Base-by-base conservation (phyloP, 768 basidiomycete genomes). In the Coprinopsis sp. region DNA sequence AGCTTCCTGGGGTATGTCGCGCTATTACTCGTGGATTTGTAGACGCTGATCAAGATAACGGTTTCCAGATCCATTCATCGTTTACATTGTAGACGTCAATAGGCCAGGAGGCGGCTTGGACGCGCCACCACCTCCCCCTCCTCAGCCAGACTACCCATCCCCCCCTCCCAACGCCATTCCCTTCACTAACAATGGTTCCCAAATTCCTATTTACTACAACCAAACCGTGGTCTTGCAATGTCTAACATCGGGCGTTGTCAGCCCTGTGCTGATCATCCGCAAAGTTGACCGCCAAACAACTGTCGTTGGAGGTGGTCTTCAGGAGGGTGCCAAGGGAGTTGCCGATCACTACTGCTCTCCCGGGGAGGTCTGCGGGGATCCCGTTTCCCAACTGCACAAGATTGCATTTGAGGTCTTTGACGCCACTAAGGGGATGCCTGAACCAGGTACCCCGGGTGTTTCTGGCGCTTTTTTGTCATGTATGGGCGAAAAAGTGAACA, bases 81-180 rank as follows among this genome's bases (percentile, higher is more conserved):
- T 97, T 78, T 98, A 96, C 71, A 92, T 96, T 51, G 93, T 96
- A 51, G 93, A 97, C 64, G 88, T 92, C 52, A 84, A 81, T 68
- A 87, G 86, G 59, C 87, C 91, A 16, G 75, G 79, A 16, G 84
- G 84, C 23, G 84, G 83, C 12, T 81, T 87, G 41, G 87, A 89
- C 56, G 74, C 82, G 25, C 82, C 87, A 5, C 83, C 86, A 3
- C 86, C 87, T 0, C 87, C 88, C 13, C 86, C 89, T 3, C 87
- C 83, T 1, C 87, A 91, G 45, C 81, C 85, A 1, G 92, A 91
- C 53, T 97, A 91, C 63, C 95, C 95, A 5, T 86, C 87, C 0
- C 89, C 90, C 25, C 91, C 94, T 21, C 87, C 91, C 11, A 92
- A 93, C 53, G 91, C 90, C 4, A 91, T 95, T 40, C 72, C 87